Evolutionary conservation across 768 basidiomycete genomes (phyloP).

Genomic region (Cyclocybe aegerita): DNA sequence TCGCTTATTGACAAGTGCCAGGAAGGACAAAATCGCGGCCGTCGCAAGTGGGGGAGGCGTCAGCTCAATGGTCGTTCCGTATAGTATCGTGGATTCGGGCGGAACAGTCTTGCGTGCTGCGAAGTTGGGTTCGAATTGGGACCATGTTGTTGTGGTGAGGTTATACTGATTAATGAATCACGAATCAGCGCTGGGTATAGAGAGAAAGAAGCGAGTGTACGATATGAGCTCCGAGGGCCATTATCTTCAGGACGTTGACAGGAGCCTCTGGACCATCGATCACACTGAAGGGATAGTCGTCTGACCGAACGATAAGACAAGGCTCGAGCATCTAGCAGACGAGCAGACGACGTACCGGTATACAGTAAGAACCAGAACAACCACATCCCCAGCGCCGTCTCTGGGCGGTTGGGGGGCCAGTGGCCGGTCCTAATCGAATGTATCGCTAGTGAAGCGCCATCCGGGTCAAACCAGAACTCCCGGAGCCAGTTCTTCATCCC

Average conservation of each 20-base stretch:
- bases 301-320: slow-evolving; percentile 29
- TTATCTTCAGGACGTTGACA: slow-evolving; percentile 52
- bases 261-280: slow-evolving; percentile 43
- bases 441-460: slow-evolving; percentile 54
- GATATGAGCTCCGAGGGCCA: slow-evolving; percentile 68
- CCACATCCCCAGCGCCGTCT: slow-evolving; percentile 71
- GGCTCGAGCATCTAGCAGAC: not conserved
- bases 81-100: slow-evolving; percentile 34
- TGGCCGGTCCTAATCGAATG: slow-evolving; percentile 36
- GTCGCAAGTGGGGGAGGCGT: slow-evolving; percentile 61
- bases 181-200: not conserved
- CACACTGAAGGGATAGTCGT: slow-evolving; percentile 39
- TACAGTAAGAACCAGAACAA: slow-evolving; percentile 72
- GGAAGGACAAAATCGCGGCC: slow-evolving; percentile 71
- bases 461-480: slow-evolving; percentile 63
- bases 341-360: slow-evolving; percentile 43
- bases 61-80: slow-evolving; percentile 44
- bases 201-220: slow-evolving; percentile 22
- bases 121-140: slow-evolving; percentile 45
- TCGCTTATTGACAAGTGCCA: slow-evolving; percentile 49
- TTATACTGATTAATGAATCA: slow-evolving; percentile 49
- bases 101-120: slow-evolving; percentile 15
- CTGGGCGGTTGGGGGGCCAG: slow-evolving; percentile 59
- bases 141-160: slow-evolving; percentile 58
- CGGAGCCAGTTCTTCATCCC: slow-evolving; percentile 61